phyloP scores from a whole-genome alignment of 2,329 filamentous ascomycete species.

The Trichophyton simii region DNA sequence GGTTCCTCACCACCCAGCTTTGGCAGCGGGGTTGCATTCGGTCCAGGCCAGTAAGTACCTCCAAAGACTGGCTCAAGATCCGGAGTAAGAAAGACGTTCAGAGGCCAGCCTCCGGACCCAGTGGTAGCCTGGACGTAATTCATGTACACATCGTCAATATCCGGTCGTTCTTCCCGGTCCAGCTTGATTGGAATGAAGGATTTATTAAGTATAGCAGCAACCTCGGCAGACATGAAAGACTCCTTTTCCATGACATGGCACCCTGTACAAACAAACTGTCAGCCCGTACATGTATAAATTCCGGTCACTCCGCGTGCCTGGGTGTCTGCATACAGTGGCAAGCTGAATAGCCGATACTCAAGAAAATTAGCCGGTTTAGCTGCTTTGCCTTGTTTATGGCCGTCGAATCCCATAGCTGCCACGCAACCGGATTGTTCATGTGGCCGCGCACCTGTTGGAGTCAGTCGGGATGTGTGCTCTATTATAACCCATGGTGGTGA shows the following conservation, averaged over 20 bases:
- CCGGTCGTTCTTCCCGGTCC: conserved; percentile 85
- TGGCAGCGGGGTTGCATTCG: conserved; percentile 43
- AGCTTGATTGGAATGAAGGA: conserved; percentile 85
- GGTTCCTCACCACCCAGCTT: conserved; percentile 40
- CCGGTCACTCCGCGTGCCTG: neutral
- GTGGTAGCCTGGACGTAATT: conserved; percentile 94
- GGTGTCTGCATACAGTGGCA: conserved; percentile 62
- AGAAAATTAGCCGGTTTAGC: conserved; percentile 78
- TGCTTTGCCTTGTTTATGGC: conserved; percentile 62
- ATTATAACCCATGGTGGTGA: neutral
- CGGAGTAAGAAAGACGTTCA: conserved; percentile 93
- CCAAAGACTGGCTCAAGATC: conserved; percentile 90
- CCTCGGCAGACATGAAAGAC: conserved; percentile 71
- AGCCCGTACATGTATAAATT: neutral
- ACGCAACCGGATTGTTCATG: conserved; percentile 69
- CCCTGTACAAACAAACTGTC: conserved; percentile 36
- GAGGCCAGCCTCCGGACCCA: conserved; percentile 79
- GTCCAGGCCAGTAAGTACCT: conserved; percentile 88
- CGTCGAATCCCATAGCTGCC: conserved; percentile 77
- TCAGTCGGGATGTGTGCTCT: neutral
- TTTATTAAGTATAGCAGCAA: conserved; percentile 71
- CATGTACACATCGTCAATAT: conserved; percentile 94
- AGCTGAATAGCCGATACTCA: conserved; percentile 89
- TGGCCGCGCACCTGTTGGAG: conserved; percentile 53
- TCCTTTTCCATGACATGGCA: conserved; percentile 88